Conservation (phyloP, 345 rosid genomes). For the Geranium rotundifolium region DNA sequence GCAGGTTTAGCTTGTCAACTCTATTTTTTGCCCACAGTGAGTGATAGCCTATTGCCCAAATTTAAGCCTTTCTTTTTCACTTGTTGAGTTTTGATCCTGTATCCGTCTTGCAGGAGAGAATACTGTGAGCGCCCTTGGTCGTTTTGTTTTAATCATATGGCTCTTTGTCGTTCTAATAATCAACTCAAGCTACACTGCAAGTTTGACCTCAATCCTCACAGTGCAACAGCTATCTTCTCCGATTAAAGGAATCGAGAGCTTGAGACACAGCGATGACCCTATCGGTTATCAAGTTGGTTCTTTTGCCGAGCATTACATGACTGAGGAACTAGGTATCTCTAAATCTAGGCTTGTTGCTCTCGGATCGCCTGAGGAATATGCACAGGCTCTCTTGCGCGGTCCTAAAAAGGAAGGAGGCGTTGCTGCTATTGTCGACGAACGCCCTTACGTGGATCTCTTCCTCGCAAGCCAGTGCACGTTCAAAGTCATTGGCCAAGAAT, state of each 20-base stretch:
- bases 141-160: conserved; percentile 79
- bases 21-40: conserved; percentile 85
- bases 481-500: conserved; percentile 68
- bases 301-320: conserved; percentile 66
- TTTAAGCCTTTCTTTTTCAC: conserved; percentile 7
- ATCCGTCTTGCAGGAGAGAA: conserved; percentile 59
- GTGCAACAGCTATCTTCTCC: conserved; percentile 83
- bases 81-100: conserved; percentile 12
- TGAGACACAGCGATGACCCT: conserved; percentile 48
- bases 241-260: conserved; percentile 66
- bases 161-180: conserved; percentile 82
- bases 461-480: conserved; percentile 67
- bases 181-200: conserved; percentile 95
- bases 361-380: conserved; percentile 76
- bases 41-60: conserved; percentile 17
- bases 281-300: conserved; percentile 87
- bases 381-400: conserved; percentile 52
- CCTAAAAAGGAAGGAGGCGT: conserved; percentile 54
- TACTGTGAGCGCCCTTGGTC: conserved; percentile 74
- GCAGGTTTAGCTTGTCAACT: conserved; percentile 98
- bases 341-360: conserved; percentile 62
- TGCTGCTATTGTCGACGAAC: conserved; percentile 83
- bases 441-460: conserved; percentile 63
- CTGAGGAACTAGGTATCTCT: conserved; percentile 59
- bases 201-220: conserved; percentile 84